phyloP scores from a whole-genome alignment of 2,329 filamentous ascomycete genomes.

The Myotisia sp. region DNA sequence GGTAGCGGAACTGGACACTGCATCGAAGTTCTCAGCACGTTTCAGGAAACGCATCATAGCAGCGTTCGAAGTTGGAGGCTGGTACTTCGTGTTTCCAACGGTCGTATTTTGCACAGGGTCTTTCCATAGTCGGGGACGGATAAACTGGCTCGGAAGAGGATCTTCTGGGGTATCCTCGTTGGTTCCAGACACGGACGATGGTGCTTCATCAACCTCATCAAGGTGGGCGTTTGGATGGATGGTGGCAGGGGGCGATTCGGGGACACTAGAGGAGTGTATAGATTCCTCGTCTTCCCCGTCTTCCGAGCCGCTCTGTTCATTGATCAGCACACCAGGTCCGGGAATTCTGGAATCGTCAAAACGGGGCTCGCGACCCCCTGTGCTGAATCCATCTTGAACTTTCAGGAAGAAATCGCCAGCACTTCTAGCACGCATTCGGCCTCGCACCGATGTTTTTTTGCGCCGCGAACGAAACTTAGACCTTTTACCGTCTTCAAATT shows the following conservation, averaged over 20 bases:
- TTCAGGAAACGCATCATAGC: conserved; percentile 41
- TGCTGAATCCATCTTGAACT: neutral
- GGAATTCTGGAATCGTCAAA: conserved; percentile 32
- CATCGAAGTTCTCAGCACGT: conserved; percentile 39
- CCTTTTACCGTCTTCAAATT: conserved; percentile 19
- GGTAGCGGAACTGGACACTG: conserved; percentile 41
- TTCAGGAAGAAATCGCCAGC: conserved; percentile 20
- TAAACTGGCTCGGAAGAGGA: conserved; percentile 25
- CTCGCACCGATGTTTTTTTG: conserved; percentile 14
- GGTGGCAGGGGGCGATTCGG: conserved; percentile 17
- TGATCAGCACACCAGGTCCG: conserved; percentile 37
- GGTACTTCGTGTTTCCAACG: conserved; percentile 21
- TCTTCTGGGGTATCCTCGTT: conserved; percentile 17
- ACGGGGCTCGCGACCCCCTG: conserved; percentile 7
- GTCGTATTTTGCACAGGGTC: conserved; percentile 26
- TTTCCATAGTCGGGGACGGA: conserved; percentile 35
- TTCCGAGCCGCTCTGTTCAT: conserved; percentile 27
- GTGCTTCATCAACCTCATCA: conserved; percentile 15
- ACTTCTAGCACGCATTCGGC: conserved; percentile 35
- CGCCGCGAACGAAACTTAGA: conserved; percentile 11
- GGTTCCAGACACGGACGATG: too few species aligned
- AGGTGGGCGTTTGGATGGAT: conserved; percentile 17
- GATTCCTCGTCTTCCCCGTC: conserved; percentile 22
- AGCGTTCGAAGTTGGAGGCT: conserved; percentile 40
- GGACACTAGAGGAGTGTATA: conserved; percentile 17